Evolutionary conservation across 1,284 basidiomycete genomes (phyloP), one percentile per base, ranked within the genome.

Genomic region (Ceratorhiza oryzae-sativae): DNA sequence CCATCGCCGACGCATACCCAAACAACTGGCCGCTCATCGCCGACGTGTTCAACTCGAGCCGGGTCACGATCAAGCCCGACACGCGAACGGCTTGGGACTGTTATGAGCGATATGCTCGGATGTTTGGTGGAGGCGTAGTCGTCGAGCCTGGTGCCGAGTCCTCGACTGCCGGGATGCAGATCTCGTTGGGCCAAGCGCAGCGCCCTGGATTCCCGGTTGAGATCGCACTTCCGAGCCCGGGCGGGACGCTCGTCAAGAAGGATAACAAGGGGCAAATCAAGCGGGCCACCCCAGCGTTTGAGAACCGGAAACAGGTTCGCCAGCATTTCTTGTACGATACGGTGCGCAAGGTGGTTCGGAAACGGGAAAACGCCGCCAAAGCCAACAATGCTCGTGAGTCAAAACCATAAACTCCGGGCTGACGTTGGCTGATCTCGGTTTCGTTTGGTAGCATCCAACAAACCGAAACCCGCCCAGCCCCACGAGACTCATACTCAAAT

Each of bases 21-120:
- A 82, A 80, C 79, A 84, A 87, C 76, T 88, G 86, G 86, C 77
- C 81, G 23, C 80, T 88, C 36, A 83, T 87, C 39, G 81, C 86
- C 8, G 85, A 87, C 72, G 77, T 83, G 5, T 86, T 87, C 81
- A 87, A 87, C 77, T 79, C 84, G 42, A 83, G 84, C 30, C 78
- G 83, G 9, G 81, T 83, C 12, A 82, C 81, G 1, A 82, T 84
- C 20, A 79, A 82, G 1, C 83, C 83, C 1, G 86, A 87, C 75
- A 78, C 79, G 60, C 80, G 85, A 9, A 81, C 80, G 32, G 78
- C 85, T 0, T 87, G 84, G 80, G 86, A 88, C 75, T 85, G 85
- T 76, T 86, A 80, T 76, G 84, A 87, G 59, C 80, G 83, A 5
- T 86, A 82, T 41, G 58, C 41, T 20, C 46, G 68, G 53, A 30